phyloP scores from a whole-genome alignment of 2,329 filamentous ascomycete species.

The Colletotrichum sp. region DNA sequence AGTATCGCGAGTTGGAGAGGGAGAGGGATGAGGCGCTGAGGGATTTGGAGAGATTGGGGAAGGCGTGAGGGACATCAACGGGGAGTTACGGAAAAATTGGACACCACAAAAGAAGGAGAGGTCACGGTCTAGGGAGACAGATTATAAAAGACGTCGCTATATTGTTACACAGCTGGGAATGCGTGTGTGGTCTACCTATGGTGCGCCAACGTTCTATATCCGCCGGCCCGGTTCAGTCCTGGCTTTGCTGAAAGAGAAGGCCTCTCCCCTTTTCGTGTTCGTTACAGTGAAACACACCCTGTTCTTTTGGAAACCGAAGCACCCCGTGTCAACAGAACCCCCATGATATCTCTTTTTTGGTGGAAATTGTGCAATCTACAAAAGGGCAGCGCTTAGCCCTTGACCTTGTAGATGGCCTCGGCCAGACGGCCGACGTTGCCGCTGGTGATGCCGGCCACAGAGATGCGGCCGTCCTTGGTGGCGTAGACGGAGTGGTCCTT shows the following conservation, averaged over 20 bases:
- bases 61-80: neutral
- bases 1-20: constrained; percentile 54
- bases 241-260: constrained; percentile 2
- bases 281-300: neutral
- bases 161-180: constrained; percentile 18
- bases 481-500: constrained; percentile 98
- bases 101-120: neutral
- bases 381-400: constrained; percentile 54
- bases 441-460: constrained; percentile 82
- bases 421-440: constrained; percentile 82
- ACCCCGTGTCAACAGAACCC: neutral
- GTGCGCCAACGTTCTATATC: constrained; percentile 13
- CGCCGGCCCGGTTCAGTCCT: neutral
- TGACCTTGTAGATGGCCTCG: constrained; percentile 85
- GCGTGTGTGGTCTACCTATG: constrained; percentile 4
- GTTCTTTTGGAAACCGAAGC: neutral
- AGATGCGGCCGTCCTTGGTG: constrained; percentile 90
- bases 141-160: constrained; percentile 5
- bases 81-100: neutral
- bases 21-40: constrained; percentile 54
- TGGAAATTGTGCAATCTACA: neutral
- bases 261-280: neutral
- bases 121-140: neutral
- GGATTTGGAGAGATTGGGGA: constrained; percentile 47
- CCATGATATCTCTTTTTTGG: neutral